phyloP scores from a whole-genome alignment of 2,329 filamentous ascomycete genomes.

The Fusarium longipes region DNA sequence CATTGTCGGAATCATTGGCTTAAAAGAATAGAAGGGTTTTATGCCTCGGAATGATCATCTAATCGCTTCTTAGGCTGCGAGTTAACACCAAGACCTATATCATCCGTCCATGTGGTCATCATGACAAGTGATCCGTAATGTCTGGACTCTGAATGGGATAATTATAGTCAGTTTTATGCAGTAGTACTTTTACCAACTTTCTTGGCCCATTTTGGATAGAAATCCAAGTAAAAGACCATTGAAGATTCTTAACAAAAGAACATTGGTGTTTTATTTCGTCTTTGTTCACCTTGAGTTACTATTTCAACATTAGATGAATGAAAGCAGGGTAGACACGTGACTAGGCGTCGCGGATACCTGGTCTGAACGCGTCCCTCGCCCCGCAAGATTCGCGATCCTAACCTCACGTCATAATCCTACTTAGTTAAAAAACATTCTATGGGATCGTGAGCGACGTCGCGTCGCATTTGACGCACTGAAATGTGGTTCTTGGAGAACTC shows the following conservation, averaged over 20 bases:
- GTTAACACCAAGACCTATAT: too few species aligned
- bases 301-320: background rate
- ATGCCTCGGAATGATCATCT: too few species aligned
- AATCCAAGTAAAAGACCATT: background rate
- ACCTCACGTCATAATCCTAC: slow-evolving; percentile 43
- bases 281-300: background rate
- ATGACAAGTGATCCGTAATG: too few species aligned
- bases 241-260: background rate
- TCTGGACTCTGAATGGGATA: too few species aligned
- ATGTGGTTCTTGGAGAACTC: slow-evolving; percentile 76
- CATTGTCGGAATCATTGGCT: too few species aligned
- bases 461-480: slow-evolving; percentile 30
- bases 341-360: slow-evolving; percentile 36
- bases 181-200: too few species aligned
- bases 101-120: too few species aligned
- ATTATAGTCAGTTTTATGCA: too few species aligned
- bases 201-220: background rate
- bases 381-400: slow-evolving; percentile 41
- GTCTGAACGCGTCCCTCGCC: slow-evolving; percentile 33
- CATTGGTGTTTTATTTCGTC: background rate
- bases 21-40: too few species aligned
- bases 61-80: too few species aligned
- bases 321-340: slow-evolving; percentile 39
- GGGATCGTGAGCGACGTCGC: slow-evolving; percentile 32
- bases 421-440: slow-evolving; percentile 20